phyloP scores from a whole-genome alignment of 108 stramenopile genomes.

The Hondaea fermentalgiana region DNA sequence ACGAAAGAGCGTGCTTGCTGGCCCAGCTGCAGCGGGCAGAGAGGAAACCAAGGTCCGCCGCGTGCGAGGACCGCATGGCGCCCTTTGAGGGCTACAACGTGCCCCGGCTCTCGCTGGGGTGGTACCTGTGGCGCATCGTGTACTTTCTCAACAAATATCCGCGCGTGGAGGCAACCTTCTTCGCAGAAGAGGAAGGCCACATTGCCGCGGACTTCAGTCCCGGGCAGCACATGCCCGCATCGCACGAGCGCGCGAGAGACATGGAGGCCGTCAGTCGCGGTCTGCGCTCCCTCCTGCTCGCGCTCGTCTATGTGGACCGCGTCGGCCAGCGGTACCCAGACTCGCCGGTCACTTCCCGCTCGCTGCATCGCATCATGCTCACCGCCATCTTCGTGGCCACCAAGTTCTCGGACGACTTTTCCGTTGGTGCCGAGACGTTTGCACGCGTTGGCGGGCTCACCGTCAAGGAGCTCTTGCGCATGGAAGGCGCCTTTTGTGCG shows the following conservation, averaged over 20 bases:
- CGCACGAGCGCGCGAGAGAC: neutral
- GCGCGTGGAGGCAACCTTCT: neutral
- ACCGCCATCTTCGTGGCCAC: neutral
- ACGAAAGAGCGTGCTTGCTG: neutral
- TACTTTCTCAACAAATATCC: neutral
- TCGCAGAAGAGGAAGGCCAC: neutral
- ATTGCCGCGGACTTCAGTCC: neutral
- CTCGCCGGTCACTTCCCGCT: neutral
- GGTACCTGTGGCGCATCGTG: neutral
- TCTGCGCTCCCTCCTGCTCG: neutral
- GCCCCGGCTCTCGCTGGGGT: neutral
- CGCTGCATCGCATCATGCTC: neutral
- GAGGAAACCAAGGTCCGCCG: neutral
- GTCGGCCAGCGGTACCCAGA: neutral
- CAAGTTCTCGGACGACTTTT: neutral
- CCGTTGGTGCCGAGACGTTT: neutral
- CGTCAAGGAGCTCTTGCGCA: neutral
- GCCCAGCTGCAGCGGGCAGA: neutral
- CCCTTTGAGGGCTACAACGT: neutral
- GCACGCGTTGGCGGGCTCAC: neutral
- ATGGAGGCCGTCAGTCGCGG: neutral
- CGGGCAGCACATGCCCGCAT: neutral
- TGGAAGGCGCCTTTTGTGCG: neutral
- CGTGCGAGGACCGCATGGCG: neutral
- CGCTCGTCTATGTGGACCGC: neutral